These are phyloP conservation scores for Mortierella antarctica DNA, from an alignment of 192 early-diverging fungal species.

Conservation along the genomic window DNA sequence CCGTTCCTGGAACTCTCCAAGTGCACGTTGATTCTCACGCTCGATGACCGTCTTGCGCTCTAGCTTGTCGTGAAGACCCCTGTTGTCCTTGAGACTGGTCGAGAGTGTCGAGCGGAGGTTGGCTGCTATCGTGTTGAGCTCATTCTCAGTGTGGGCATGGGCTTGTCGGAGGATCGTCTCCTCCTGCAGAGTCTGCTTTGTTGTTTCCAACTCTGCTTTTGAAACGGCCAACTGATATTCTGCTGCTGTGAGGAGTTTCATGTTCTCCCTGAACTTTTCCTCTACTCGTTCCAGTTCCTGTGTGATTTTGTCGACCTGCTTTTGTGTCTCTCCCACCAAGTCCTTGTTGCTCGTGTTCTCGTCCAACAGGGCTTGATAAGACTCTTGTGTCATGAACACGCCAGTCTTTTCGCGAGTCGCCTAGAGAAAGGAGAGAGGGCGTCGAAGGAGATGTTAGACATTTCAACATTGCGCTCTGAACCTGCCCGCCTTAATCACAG, in stretches of 20 bases:
- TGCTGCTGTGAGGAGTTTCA: slow-evolving; percentile 40
- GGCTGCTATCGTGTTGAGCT: slow-evolving; percentile 53
- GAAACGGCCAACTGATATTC: slow-evolving; percentile 39
- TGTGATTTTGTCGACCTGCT: slow-evolving; percentile 30
- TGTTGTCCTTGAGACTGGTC: slow-evolving; percentile 41
- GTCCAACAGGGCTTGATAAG: slow-evolving; percentile 64
- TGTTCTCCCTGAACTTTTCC: slow-evolving; percentile 49
- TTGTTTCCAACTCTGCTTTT: slow-evolving; percentile 43
- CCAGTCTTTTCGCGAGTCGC: slow-evolving; percentile 88
- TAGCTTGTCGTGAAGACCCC: slow-evolving; percentile 40
- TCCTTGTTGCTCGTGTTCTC: slow-evolving; percentile 57
- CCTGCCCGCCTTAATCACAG: not conserved
- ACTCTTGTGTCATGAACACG: slow-evolving; percentile 78
- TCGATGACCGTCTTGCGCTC: slow-evolving; percentile 28
- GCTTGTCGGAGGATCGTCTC: slow-evolving; percentile 56
- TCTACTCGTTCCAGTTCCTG: slow-evolving; percentile 50
- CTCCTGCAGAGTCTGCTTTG: slow-evolving; percentile 40
- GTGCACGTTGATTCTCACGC: slow-evolving; percentile 24
- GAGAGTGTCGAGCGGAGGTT: slow-evolving; percentile 44
- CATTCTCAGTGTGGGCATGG: slow-evolving; percentile 58
- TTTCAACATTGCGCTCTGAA: not conserved
- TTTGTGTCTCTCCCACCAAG: slow-evolving; percentile 36
- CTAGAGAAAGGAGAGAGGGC: not conserved
- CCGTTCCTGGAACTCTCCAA: slow-evolving; percentile 38
- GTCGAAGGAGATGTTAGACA: not conserved